Evolutionary conservation across 768 basidiomycete species (phyloP).

Genomic region (Mycena belliarum): DNA sequence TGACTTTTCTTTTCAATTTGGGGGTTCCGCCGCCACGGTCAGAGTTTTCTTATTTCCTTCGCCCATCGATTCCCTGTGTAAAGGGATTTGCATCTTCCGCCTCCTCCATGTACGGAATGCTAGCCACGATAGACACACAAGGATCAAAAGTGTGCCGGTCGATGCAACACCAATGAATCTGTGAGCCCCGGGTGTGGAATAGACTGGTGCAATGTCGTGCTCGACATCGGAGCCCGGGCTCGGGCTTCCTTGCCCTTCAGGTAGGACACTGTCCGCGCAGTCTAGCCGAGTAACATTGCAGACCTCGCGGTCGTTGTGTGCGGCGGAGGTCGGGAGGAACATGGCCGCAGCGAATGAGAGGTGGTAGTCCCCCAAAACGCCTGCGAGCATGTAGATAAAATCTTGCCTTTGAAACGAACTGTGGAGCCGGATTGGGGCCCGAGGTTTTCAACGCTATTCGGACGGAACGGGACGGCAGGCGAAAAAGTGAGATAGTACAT

Average conservation of each 20-base stretch:
- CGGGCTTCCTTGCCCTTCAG: slow-evolving; percentile 23
- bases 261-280: slow-evolving; percentile 21
- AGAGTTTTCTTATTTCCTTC: neutral
- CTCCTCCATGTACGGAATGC: slow-evolving; percentile 36
- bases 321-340: neutral
- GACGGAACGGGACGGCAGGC: neutral
- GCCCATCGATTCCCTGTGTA: neutral
- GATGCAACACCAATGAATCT: slow-evolving; percentile 49
- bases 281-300: slow-evolving; percentile 1
- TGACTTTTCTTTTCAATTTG: too few species aligned
- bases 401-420: slow-evolving; percentile 9
- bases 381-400: neutral
- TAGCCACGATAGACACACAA: slow-evolving; percentile 40
- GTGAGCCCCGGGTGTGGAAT: slow-evolving; percentile 35
- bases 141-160: slow-evolving; percentile 36
- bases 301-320: neutral
- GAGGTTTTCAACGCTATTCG: slow-evolving; percentile 11
- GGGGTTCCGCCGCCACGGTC: neutral
- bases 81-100: slow-evolving; percentile 24
- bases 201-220: slow-evolving; percentile 23
- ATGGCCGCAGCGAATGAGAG: neutral
- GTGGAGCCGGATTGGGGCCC: neutral
- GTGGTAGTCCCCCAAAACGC: neutral
- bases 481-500: neutral
- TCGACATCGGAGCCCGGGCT: slow-evolving; percentile 9